Evolutionary conservation across 306 rosid genomes (phyloP), one percentile per base, ranked within the genome.

Genomic region (Abrus pulchellus): DNA sequence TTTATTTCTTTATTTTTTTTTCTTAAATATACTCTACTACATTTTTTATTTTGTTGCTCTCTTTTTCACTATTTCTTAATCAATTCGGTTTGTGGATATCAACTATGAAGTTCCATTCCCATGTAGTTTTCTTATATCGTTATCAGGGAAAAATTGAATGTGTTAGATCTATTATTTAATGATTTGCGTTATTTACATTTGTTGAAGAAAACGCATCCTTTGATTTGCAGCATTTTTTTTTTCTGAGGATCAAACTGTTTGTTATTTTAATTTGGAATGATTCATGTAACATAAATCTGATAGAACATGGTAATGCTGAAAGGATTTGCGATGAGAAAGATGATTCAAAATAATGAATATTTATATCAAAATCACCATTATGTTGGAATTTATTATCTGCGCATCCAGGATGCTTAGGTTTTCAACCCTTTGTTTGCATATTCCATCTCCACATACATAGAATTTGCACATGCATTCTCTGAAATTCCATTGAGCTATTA

Each of bases 91-190:
- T 1, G 68, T 33, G 55, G 33, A 54, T 38, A 74, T 50, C 76
- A 65, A 20, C 20, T 20, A 20, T 20, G 20, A 20, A 77, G 47
- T 54, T 81, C 52, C 52, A 61, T 68, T 76, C 53, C 68, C 86
- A 87, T 87, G 85, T 83, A 80, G 2, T 66, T 59, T 63, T 48
- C 32, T 9, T 57, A 10, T 11, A 11, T 75, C 36, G 60, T 36
- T 47, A 41, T 41, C 66, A 6, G 41, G 20, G 14, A 11, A 20
- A 64, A 47, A 30, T 44, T 8, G 8, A 50, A n/a, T 74, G 4
- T 29, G 30, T 71, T 32, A 33, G 65, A 83, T 83, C 83, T 75
- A 59, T 85, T 64, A 7, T 70, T 49, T 11, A 2, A 43, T 50
- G 7, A 44, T 82, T 78, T 68, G 67, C 49, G 50, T 34, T 49